Conservation (phyloP, 352 stramenopile genomes). For the Thalassiosira allenii region DNA sequence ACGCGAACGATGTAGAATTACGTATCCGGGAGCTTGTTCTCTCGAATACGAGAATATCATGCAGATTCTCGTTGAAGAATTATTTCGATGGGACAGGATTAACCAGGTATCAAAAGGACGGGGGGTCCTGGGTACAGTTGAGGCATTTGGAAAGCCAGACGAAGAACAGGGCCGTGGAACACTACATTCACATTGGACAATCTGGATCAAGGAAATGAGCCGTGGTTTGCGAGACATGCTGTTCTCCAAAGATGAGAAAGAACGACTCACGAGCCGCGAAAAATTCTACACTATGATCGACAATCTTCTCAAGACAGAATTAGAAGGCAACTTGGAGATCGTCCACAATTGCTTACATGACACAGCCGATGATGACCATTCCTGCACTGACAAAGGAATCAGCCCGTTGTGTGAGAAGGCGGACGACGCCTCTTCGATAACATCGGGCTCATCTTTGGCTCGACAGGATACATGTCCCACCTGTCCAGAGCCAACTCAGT, state of each 20-base stretch:
- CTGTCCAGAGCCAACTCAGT: too few relatives aligned
- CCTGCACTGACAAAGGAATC: too few relatives aligned
- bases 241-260: conserved; percentile 11
- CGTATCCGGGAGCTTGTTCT: conserved; percentile 39
- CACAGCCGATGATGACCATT: too few relatives aligned
- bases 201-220: conserved; percentile 35
- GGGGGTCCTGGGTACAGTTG: conserved; percentile 16
- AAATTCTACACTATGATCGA: too few relatives aligned
- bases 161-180: conserved; percentile 38
- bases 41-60: conserved; percentile 36
- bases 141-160: conserved; percentile 11
- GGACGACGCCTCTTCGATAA: too few relatives aligned
- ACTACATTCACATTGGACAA: conserved; percentile 33
- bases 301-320: too few relatives aligned
- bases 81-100: conserved; percentile 24
- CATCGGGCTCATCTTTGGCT: too few relatives aligned
- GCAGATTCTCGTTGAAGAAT: conserved; percentile 24
- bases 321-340: neutral
- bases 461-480: too few relatives aligned
- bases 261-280: too few relatives aligned
- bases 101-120: conserved; percentile 20
- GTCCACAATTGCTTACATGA: neutral
- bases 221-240: conserved; percentile 7
- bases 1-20: conserved; percentile 6
- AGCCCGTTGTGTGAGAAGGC: too few relatives aligned